Conservation (phyloP, 148 eudicot genomes). For the Agrostemma githago region DNA sequence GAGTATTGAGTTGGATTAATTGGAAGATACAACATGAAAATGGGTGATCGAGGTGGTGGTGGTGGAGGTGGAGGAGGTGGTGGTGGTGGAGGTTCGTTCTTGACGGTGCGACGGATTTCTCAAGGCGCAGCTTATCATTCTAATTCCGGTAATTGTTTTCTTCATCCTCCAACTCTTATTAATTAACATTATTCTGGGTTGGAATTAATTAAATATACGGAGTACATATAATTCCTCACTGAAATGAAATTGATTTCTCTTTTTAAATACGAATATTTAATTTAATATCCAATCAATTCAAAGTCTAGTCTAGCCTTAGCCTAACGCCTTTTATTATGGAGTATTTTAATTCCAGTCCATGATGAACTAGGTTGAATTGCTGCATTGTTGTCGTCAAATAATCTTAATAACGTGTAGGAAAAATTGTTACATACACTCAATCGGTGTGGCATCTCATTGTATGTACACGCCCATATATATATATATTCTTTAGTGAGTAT, state of each 20-base stretch:
- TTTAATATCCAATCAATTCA: too few relatives aligned
- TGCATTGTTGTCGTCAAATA: neutral
- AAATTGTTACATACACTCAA: too few relatives aligned
- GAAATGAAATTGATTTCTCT: too few relatives aligned
- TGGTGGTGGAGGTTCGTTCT: conserved; percentile 85
- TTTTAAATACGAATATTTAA: neutral
- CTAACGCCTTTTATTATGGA: neutral
- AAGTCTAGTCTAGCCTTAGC: too few relatives aligned
- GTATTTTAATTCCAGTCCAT: neutral
- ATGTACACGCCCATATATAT: too few relatives aligned
- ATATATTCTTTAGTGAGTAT: too few relatives aligned
- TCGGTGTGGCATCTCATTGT: too few relatives aligned
- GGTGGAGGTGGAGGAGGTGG: conserved; percentile 67
- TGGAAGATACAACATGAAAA: conserved; percentile 12
- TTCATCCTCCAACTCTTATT: neutral
- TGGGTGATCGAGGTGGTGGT: conserved; percentile 82
- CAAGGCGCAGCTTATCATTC: conserved; percentile 67
- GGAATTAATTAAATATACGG: neutral
- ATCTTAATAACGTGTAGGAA: neutral
- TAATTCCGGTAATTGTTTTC: conserved; percentile 59
- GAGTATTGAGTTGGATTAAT: conserved; percentile 7
- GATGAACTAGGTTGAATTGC: conserved; percentile 22
- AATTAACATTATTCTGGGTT: neutral
- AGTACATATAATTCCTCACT: too few relatives aligned
- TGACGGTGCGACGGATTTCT: conserved; percentile 83